A percentile compares a stretch with the other conserved stretches of the same genome.
phyloP scores from a whole-genome alignment of 768 basidiomycete species.

The Podaxis mareebaensis region DNA sequence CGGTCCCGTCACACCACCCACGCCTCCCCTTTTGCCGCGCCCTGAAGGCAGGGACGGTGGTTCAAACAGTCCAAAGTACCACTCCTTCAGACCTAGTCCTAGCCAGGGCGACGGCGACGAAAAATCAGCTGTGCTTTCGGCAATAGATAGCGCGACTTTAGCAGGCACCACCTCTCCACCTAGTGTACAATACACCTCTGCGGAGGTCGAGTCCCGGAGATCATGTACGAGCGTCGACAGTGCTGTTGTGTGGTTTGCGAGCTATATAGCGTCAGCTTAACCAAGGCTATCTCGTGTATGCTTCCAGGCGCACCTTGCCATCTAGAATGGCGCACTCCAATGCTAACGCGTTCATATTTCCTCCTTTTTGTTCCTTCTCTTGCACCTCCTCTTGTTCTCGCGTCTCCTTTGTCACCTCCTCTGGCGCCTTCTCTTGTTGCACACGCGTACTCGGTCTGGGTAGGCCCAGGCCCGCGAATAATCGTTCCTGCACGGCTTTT shows the following conservation, averaged over 20 bases:
- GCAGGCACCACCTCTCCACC: constrained; percentile 73
- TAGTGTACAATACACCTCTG: constrained; percentile 84
- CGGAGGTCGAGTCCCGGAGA: constrained; percentile 72
- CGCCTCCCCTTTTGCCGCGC: constrained; percentile 22
- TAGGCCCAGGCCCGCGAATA: constrained; percentile 28
- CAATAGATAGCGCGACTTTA: constrained; percentile 53
- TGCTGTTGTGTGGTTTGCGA: constrained; percentile 58
- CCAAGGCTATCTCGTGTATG: neutral
- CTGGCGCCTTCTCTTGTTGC: neutral
- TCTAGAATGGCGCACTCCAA: constrained; percentile 80
- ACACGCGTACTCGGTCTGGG: neutral
- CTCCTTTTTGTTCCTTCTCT: constrained; percentile 23
- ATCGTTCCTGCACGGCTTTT: constrained; percentile 38
- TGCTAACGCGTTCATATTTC: constrained; percentile 48
- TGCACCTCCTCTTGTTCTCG: neutral
- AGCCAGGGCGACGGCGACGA: neutral
- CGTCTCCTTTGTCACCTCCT: neutral
- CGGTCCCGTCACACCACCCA: neutral
- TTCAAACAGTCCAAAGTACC: constrained; percentile 50
- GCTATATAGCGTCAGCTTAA: constrained; percentile 20
- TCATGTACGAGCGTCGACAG: constrained; percentile 68
- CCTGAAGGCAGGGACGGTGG: constrained; percentile 23
- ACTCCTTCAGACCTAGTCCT: constrained; percentile 49
- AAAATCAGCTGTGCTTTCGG: constrained; percentile 26
- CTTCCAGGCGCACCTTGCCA: constrained; percentile 59